phyloP scores from a whole-genome alignment of 495 filamentous ascomycete species.

The Extremus antarcticus region DNA sequence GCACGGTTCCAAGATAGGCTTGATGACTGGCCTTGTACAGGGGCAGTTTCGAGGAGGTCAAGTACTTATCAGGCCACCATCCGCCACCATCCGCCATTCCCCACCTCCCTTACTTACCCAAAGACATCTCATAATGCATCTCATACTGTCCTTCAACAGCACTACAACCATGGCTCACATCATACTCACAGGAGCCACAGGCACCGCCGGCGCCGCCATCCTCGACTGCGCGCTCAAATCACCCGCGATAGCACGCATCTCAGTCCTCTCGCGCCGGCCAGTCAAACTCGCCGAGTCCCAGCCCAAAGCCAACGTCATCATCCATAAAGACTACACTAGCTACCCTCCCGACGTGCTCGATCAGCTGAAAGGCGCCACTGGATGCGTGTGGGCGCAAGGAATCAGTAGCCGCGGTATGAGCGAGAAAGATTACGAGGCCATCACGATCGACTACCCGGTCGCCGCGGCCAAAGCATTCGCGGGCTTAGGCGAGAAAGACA shows the following conservation, averaged over 20 bases:
- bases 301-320: slow-evolving; percentile 51
- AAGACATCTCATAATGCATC: too few species aligned
- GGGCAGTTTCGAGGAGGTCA: too few species aligned
- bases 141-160: too few species aligned
- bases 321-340: slow-evolving; percentile 51
- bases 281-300: slow-evolving; percentile 52
- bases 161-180: slow-evolving; percentile 42
- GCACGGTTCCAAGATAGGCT: not conserved
- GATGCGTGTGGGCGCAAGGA: slow-evolving; percentile 62
- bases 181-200: slow-evolving; percentile 65
- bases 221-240: slow-evolving; percentile 53
- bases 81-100: too few species aligned
- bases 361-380: slow-evolving; percentile 50
- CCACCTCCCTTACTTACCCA: too few species aligned
- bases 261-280: slow-evolving; percentile 53
- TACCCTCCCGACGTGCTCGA: slow-evolving; percentile 46
- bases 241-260: slow-evolving; percentile 47
- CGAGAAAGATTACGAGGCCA: slow-evolving; percentile 49
- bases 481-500: slow-evolving; percentile 37
- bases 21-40: too few species aligned
- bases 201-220: slow-evolving; percentile 55
- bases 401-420: slow-evolving; percentile 46
- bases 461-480: slow-evolving; percentile 51
- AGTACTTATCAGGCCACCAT: too few species aligned
- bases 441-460: slow-evolving; percentile 54